phyloP scores from a whole-genome alignment of 2,329 filamentous ascomycete species.

The Polytolypa hystricis region DNA sequence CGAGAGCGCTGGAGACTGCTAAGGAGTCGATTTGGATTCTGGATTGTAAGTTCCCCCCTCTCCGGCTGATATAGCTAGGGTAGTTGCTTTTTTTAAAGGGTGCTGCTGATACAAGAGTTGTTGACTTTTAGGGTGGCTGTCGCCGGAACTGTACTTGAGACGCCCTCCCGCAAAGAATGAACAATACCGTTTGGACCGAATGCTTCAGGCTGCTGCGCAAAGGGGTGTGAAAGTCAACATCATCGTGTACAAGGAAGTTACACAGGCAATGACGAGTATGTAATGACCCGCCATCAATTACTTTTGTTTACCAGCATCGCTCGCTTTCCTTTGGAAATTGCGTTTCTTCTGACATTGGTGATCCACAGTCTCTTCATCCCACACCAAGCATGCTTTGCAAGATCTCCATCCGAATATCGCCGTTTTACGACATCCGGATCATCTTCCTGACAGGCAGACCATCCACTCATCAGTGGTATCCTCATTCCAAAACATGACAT shows the following conservation, averaged over 20 bases:
- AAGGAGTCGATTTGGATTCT: conserved; percentile 90
- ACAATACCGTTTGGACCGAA: conserved; percentile 74
- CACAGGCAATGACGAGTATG: conserved; percentile 68
- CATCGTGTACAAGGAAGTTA: conserved; percentile 85
- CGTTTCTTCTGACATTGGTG: background rate
- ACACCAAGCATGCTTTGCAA: conserved; percentile 90
- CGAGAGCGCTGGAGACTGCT: conserved; percentile 75
- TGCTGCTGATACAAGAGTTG: conserved; percentile 74
- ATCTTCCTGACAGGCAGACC: conserved; percentile 62
- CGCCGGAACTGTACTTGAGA: conserved; percentile 74
- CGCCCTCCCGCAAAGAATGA: conserved; percentile 73
- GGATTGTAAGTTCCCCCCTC: conserved; percentile 57
- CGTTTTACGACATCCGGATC: conserved; percentile 85
- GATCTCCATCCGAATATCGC: conserved; percentile 92
- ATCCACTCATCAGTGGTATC: conserved; percentile 48
- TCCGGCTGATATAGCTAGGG: too few relatives aligned
- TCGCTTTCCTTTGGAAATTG: too few relatives aligned
- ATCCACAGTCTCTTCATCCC: conserved; percentile 50
- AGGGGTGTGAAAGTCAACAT: conserved; percentile 90
- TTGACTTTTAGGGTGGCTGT: conserved; percentile 64
- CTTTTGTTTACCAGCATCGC: too few relatives aligned
- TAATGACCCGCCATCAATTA: too few relatives aligned
- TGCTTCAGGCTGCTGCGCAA: conserved; percentile 81
- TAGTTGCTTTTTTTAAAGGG: too few relatives aligned
- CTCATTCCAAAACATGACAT: conserved; percentile 44